phyloP scores from a whole-genome alignment of 352 stramenopile species.

The Globisporangium irregulare region DNA sequence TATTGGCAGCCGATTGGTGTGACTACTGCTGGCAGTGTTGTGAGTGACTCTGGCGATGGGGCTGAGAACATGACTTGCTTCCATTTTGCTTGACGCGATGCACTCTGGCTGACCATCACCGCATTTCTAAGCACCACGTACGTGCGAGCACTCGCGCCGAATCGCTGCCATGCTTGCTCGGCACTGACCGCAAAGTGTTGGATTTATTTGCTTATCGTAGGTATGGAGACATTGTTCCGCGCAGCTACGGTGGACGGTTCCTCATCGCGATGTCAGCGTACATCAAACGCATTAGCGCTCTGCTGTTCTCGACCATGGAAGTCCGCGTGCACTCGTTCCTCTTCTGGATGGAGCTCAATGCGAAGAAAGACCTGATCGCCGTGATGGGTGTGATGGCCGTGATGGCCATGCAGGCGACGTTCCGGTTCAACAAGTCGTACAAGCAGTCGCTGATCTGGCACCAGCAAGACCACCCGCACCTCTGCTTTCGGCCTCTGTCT shows the following conservation, averaged over 20 bases:
- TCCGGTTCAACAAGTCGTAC: slow-evolving; percentile 68
- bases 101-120: slow-evolving; percentile 45
- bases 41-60: background rate
- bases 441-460: slow-evolving; percentile 64
- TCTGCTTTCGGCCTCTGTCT: slow-evolving; percentile 60
- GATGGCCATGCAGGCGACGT: slow-evolving; percentile 66
- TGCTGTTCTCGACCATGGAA: slow-evolving; percentile 66
- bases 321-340: slow-evolving; percentile 61
- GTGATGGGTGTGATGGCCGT: slow-evolving; percentile 60
- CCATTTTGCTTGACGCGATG: slow-evolving; percentile 28
- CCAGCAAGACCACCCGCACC: slow-evolving; percentile 39
- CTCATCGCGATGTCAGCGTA: slow-evolving; percentile 31
- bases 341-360: slow-evolving; percentile 55
- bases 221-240: slow-evolving; percentile 40
- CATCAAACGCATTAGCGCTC: slow-evolving; percentile 32
- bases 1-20: slow-evolving; percentile 12
- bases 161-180: background rate
- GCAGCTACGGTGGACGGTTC: slow-evolving; percentile 23
- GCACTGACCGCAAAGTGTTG: background rate
- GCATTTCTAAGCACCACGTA: slow-evolving; percentile 49
- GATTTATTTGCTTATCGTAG: slow-evolving; percentile 10
- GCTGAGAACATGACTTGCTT: slow-evolving; percentile 32
- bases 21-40: background rate
- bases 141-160: background rate
- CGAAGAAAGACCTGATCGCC: slow-evolving; percentile 57